phyloP scores from a whole-genome alignment of 148 eudicot species.

The Spergularia bocconei region DNA sequence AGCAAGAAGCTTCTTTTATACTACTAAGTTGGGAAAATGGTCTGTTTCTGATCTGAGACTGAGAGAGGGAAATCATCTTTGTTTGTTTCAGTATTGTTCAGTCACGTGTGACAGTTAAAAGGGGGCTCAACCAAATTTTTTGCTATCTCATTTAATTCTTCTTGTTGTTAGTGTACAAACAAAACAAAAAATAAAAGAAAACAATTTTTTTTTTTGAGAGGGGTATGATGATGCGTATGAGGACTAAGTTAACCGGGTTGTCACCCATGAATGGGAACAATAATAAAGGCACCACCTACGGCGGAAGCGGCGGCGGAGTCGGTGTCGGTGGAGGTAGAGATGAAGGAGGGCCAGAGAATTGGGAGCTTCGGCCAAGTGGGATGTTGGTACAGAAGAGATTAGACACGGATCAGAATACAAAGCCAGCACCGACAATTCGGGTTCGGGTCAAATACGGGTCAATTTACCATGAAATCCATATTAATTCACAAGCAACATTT shows the following conservation, averaged over 20 bases:
- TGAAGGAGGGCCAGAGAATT: slow-evolving; percentile 37
- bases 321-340: slow-evolving; percentile 23
- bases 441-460: slow-evolving; percentile 81
- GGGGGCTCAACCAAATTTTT: neutral
- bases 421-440: slow-evolving; percentile 56
- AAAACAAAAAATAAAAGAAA: neutral
- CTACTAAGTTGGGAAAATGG: neutral
- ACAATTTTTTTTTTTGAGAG: neutral
- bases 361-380: slow-evolving; percentile 91
- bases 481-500: slow-evolving; percentile 72
- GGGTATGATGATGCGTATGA: slow-evolving; percentile 71
- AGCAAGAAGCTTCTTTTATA: neutral
- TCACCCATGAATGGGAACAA: slow-evolving; percentile 31
- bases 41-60: slow-evolving; percentile 11
- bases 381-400: slow-evolving; percentile 83
- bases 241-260: slow-evolving; percentile 46
- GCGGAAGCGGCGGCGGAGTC: slow-evolving; percentile 12
- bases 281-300: slow-evolving; percentile 21
- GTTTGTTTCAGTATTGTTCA: neutral
- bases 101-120: slow-evolving; percentile 37
- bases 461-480: slow-evolving; percentile 59
- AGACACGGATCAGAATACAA: slow-evolving; percentile 47
- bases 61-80: neutral
- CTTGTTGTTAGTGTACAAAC: slow-evolving; percentile 7
- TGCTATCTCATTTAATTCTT: neutral